Conservation (phyloP, 1,139 yeast genomes). For the Neolecta irregularis region DNA sequence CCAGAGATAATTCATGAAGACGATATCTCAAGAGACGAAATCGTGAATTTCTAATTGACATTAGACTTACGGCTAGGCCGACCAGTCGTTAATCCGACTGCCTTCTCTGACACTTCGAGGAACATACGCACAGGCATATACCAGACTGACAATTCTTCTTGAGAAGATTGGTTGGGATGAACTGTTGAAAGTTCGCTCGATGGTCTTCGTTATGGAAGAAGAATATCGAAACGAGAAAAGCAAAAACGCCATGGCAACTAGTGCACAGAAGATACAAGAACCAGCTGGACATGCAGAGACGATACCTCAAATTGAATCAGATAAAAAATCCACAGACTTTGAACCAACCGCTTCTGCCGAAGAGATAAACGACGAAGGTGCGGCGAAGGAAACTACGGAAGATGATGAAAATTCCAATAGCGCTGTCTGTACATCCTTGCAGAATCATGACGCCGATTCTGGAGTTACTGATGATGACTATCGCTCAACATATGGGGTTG, state of each 20-base stretch:
- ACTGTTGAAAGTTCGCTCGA: constrained; percentile 61
- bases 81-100: constrained; percentile 51
- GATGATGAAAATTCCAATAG: no score
- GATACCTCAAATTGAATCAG: no score
- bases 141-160: constrained; percentile 55
- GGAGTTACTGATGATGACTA: no score
- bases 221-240: constrained; percentile 39
- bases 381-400: no score
- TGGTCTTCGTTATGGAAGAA: constrained; percentile 88
- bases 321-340: no score
- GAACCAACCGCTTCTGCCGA: no score
- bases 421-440: no score
- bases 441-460: no score
- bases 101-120: constrained; percentile 67
- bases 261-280: constrained; percentile 1
- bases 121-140: constrained; percentile 68
- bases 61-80: constrained; percentile 38
- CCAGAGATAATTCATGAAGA: constrained; percentile 35
- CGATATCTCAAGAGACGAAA: constrained; percentile 13
- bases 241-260: constrained; percentile 12
- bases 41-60: not conserved
- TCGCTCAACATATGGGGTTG: no score
- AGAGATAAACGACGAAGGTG: no score
- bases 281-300: constrained; percentile 6
- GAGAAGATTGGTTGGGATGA: constrained; percentile 77